Percentiles rank a stretch among this genome's conserved stretches.
Conservation (phyloP, 2,329 filamentous ascomycete species). For the Mycocentrospora acerina region DNA sequence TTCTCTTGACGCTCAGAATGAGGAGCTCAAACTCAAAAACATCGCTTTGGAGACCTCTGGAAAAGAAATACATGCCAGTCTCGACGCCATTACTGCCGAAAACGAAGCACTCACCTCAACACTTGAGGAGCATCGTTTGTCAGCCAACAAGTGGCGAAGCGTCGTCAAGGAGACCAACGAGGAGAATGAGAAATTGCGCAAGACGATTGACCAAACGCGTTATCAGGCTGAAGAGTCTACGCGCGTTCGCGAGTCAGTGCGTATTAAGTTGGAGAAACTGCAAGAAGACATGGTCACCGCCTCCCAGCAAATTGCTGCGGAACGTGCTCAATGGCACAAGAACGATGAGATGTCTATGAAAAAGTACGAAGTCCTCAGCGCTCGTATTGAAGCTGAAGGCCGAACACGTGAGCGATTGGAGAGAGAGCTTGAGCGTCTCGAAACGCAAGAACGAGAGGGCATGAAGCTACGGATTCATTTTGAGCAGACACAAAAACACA, state of each 20-base stretch:
- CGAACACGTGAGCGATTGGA: constrained; percentile 49
- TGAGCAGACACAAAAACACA: constrained; percentile 56
- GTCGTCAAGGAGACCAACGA: constrained; percentile 56
- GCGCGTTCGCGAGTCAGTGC: constrained; percentile 79
- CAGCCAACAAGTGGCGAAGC: constrained; percentile 59
- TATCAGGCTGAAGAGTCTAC: constrained; percentile 84
- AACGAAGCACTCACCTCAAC: constrained; percentile 63
- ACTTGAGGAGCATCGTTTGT: constrained; percentile 64
- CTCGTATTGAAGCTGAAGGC: constrained; percentile 51
- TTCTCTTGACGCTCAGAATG: constrained; percentile 59
- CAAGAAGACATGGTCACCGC: constrained; percentile 85
- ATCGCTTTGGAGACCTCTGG: constrained; percentile 34
- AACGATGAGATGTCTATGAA: constrained; percentile 60
- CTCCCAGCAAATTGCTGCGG: constrained; percentile 76
- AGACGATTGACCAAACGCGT: constrained; percentile 71
- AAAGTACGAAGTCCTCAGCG: constrained; percentile 57
- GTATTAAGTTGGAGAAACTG: constrained; percentile 78
- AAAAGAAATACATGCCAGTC: constrained; percentile 54
- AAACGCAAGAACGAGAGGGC: constrained; percentile 68
- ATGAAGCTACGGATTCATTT: constrained; percentile 78
- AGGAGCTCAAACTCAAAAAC: constrained; percentile 53
- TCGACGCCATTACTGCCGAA: constrained; percentile 58
- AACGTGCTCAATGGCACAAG: constrained; percentile 76
- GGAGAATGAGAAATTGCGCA: constrained; percentile 68
- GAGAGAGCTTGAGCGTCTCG: constrained; percentile 48